Base-by-base conservation (phyloP, 352 stramenopile genomes). In the Halophytophthora batemanensis region DNA sequence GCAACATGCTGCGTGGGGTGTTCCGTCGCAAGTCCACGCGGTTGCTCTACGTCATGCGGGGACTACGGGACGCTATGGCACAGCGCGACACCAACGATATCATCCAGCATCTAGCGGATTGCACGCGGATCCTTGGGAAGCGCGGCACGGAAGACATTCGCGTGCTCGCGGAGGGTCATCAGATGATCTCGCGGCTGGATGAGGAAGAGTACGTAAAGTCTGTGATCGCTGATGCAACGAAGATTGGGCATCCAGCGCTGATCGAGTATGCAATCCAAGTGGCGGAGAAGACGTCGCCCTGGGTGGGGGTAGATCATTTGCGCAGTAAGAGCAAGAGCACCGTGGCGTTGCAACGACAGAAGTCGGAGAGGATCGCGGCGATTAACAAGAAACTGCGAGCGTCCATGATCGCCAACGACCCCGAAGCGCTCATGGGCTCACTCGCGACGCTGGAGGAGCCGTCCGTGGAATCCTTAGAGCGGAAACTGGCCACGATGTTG, bases 401-500 rank as follows among this genome's bases (percentile, higher is more conserved):
- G 18, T 82, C 71, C 3, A 90, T 90, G 49, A 69, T 85, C 39
- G 58, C 60, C 3, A 82, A 88, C 29, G 75, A 90, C 14, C 64
- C 76, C 5, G 77, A 90, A 49, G 63, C 72, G 19, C 68, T 90
- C 23, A 90, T 90, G 77, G 80, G 68, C 11, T 72, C 69, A 0
- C 64, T 90, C 19, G 80, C 80, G 33, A 82, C 75, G 3, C 43
- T 88, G 2, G 72, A 90, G 48, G 80, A 84, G 18, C 69, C 77
- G 3, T 86, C 77, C 0, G 61, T 70, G 2, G 80, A 90, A 47
- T 87, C 77, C 0, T 50, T 88, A 12, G 80, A 90, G 50, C 57
- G 77, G 23, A 88, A 90, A 35, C 63, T 90, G n/a, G 80, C 74
- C 23, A 90, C 80, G 10, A 87, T 88, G 76, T 82, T 88, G 71